Percentiles rank a stretch among this genome's conserved stretches.
Evolutionary conservation across 176 grass and related monocot species (phyloP).

Genomic region (Rhynchospora pubera): DNA sequence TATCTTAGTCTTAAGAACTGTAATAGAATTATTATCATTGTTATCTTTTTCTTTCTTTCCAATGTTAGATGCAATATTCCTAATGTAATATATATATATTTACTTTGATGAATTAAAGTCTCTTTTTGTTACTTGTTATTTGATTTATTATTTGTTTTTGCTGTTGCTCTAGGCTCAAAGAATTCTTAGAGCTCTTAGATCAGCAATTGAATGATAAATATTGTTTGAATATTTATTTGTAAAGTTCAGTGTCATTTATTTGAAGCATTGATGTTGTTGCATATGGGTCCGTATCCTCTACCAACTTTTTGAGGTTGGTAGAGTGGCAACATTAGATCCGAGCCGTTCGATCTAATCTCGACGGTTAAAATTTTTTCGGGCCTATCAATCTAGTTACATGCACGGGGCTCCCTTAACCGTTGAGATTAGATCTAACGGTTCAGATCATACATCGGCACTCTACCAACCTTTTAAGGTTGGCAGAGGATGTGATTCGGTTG

Average conservation of each 20-base stretch:
- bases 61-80: neutral
- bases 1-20: slow-evolving; percentile 22
- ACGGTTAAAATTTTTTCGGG: too few species aligned
- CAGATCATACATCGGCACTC: too few species aligned
- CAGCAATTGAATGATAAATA: neutral
- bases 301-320: too few species aligned
- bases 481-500: too few species aligned
- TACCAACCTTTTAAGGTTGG: too few species aligned
- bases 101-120: neutral
- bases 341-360: too few species aligned
- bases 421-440: too few species aligned
- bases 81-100: slow-evolving; percentile 20
- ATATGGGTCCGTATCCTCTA: too few species aligned
- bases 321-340: too few species aligned
- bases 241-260: neutral
- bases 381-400: too few species aligned
- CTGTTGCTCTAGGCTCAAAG: neutral
- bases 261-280: neutral
- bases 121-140: neutral
- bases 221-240: neutral
- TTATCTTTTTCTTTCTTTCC: neutral
- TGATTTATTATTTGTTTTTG: neutral
- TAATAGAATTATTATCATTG: slow-evolving; percentile 24
- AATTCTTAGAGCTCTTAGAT: neutral
- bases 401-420: too few species aligned